Base-by-base conservation (phyloP, 768 basidiomycete genomes). In the Termitomyces sp. region DNA sequence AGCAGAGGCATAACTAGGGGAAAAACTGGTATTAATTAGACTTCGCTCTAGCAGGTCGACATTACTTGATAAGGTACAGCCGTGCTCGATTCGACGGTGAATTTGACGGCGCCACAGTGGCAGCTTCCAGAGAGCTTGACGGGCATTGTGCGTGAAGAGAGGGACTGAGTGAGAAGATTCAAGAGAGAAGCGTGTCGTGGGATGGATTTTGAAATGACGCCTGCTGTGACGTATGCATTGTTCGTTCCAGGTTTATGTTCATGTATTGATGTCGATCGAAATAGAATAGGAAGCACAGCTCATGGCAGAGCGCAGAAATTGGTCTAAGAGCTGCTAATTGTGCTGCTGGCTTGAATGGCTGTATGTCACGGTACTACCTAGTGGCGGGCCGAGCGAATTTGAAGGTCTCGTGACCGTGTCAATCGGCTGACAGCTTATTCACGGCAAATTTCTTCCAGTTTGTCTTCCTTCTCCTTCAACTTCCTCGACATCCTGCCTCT, bases 51-150 rank as follows among this genome's bases (percentile, higher is more conserved):
- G 10, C 14, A 42, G 7, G 22, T 22, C 18, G 34, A 52, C 9
- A 27, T 27, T 55, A 83, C 85, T 73, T 86, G 84, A 64, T 85
- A 88, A 7, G 86, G 85, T 5, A 85, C 75, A 2, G 85, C 75
- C 0, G 83, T 86, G 63, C 81, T 86, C 0, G 79, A 81, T 52
- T 77, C 65, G 2, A 81, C 64, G 16, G 64, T 72, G 61, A 81
- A 83, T 56, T 67, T 71, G 26, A 82, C 77, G 13, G 79, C 74
- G 24, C 80, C 79, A 63, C 80, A 82, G 63, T 82, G 81, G 62
- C 80, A 83, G 56, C 77, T 79, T 61, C 80, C 81, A 64, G 78
- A 74, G 18, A 87, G 71, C 63, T 81, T 73, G 47, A 84, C 66
- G 14, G 86, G 83, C 86, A 87, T 85, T 18, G 26, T 46, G 9